Conservation (phyloP, 768 basidiomycete species). For the Pluteus cervinus region DNA sequence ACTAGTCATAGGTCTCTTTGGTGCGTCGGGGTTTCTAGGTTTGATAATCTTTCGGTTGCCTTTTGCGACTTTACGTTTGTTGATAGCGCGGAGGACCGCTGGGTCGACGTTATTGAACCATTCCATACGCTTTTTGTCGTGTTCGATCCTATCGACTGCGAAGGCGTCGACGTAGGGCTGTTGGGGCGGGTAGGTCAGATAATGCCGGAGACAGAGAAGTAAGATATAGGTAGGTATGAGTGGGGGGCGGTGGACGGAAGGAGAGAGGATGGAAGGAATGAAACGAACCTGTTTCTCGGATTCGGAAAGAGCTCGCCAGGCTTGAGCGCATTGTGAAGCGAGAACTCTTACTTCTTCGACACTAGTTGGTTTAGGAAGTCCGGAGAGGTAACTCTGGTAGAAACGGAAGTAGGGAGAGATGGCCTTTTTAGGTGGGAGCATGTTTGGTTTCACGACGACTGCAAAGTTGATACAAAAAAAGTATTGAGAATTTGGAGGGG, state of each 20-base stretch:
- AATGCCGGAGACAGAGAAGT: too few species aligned
- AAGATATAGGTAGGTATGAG: too few species aligned
- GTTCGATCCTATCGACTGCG: background rate
- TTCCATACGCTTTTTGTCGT: slow-evolving; percentile 5
- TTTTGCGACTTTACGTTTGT: slow-evolving; percentile 6
- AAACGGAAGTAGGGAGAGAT: slow-evolving; percentile 1
- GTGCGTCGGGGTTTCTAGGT: background rate
- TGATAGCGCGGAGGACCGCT: slow-evolving; percentile 10
- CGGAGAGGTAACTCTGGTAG: background rate
- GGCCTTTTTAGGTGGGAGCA: background rate
- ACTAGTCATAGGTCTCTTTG: slow-evolving; percentile 1
- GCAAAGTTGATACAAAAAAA: too few species aligned
- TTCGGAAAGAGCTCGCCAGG: slow-evolving; percentile 25
- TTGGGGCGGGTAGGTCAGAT: background rate
- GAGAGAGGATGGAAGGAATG: background rate
- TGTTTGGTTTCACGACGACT: slow-evolving; percentile 3
- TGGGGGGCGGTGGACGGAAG: too few species aligned
- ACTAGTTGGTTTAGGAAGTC: background rate
- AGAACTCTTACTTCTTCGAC: background rate
- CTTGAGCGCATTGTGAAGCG: background rate
- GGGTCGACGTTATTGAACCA: slow-evolving; percentile 13
- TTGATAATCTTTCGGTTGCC: slow-evolving; percentile 1
- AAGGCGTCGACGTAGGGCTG: slow-evolving; percentile 16
- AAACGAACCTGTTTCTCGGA: slow-evolving; percentile 28
- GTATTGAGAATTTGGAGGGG: too few species aligned